Evolutionary conservation across 1,139 yeast species (phyloP).

Genomic region (Suhomyces maxii): DNA sequence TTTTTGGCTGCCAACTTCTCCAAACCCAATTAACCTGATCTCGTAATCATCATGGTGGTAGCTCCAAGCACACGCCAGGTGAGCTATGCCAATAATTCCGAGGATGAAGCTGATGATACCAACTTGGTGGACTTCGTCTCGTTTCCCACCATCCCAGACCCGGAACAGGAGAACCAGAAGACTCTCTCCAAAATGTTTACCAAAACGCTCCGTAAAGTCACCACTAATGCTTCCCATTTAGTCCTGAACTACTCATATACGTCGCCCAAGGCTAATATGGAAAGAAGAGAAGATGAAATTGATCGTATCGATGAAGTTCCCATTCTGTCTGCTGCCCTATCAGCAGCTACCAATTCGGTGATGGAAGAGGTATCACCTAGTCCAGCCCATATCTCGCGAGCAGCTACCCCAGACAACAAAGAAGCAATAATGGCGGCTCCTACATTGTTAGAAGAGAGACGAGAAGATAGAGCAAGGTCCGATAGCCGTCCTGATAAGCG

Average conservation of each 20-base stretch:
- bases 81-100: constrained; percentile 15
- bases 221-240: constrained; percentile 44
- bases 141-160: constrained; percentile 49
- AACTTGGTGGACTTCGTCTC: constrained; percentile 37
- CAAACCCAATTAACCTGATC: too few relatives aligned
- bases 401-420: neutral
- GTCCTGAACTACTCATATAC: constrained; percentile 32
- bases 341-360: neutral
- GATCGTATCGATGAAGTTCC: constrained; percentile 9
- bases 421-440: neutral
- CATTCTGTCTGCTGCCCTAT: neutral
- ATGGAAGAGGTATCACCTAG: neutral
- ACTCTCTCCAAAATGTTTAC: constrained; percentile 37
- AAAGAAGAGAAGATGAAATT: neutral
- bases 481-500: neutral
- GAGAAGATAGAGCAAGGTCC: neutral
- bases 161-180: constrained; percentile 34
- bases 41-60: neutral
- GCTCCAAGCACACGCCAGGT: constrained; percentile 1
- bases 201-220: constrained; percentile 45
- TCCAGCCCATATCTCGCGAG: neutral
- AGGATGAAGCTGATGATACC: constrained; percentile 15
- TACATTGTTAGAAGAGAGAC: neutral
- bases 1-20: too few relatives aligned
- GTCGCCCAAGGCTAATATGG: constrained; percentile 9